These are phyloP conservation scores for Fusarium sp. DNA, from an alignment of 2,329 filamentous ascomycete species.

Conservation along the genomic window DNA sequence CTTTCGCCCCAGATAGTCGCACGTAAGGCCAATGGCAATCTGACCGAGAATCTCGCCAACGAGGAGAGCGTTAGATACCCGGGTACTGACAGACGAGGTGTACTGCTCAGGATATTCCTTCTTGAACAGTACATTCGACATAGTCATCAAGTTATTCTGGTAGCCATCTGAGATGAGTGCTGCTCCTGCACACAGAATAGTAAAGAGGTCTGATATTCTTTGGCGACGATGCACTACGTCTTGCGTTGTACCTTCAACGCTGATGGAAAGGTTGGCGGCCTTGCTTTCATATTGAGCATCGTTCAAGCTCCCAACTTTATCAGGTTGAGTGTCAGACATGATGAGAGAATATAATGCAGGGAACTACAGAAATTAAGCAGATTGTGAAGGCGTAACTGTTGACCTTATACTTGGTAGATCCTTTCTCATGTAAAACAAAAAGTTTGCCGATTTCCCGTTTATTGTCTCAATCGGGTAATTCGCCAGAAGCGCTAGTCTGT, in stretches of 20 bases:
- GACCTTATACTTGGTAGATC: background rate
- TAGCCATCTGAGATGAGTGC: background rate
- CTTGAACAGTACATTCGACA: background rate
- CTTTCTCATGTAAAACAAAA: background rate
- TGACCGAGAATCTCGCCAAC: background rate
- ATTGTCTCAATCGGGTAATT: background rate
- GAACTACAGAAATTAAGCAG: background rate
- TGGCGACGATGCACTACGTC: background rate
- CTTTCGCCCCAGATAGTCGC: background rate
- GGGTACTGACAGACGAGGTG: background rate
- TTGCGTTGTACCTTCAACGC: background rate
- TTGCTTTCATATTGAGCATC: background rate
- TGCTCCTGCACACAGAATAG: background rate
- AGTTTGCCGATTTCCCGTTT: background rate
- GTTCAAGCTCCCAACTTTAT: accelerated
- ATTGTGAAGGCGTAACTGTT: background rate
- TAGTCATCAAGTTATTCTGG: background rate
- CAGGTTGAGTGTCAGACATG: background rate
- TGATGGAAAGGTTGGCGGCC: background rate
- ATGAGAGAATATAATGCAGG: background rate
- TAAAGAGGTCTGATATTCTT: background rate
- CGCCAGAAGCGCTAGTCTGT: background rate
- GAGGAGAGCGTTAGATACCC: background rate
- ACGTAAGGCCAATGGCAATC: background rate
- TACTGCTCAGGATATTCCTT: background rate